These are phyloP conservation scores for Aspergillus sp. DNA, from an alignment of 2,329 filamentous ascomycete genomes.

Conservation along the genomic window DNA sequence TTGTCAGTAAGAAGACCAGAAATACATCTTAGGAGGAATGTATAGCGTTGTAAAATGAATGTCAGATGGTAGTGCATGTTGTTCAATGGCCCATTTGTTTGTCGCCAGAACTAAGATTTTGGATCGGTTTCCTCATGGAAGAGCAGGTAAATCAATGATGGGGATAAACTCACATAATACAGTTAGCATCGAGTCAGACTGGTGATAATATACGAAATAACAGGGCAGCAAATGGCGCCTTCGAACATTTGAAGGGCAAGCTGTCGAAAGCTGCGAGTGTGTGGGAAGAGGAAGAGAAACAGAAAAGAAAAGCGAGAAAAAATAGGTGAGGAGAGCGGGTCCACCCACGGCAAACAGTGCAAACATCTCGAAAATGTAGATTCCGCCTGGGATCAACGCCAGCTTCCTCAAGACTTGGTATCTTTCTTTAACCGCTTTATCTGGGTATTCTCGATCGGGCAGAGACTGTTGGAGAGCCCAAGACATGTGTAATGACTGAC, in stretches of 20 bases:
- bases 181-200: conserved; percentile 21
- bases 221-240: background rate
- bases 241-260: conserved; percentile 29
- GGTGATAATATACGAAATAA: background rate
- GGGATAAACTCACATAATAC: conserved; percentile 32
- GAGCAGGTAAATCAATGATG: conserved; percentile 9
- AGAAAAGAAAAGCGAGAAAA: conserved; percentile 26
- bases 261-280: conserved; percentile 17
- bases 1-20: conserved; percentile 18
- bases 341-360: conserved; percentile 41
- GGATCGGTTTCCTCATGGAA: conserved; percentile 57
- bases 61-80: conserved; percentile 68
- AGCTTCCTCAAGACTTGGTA: conserved; percentile 6
- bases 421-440: conserved; percentile 8
- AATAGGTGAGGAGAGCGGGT: conserved; percentile 25
- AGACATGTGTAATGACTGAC: conserved; percentile 68
- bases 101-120: conserved; percentile 59
- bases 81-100: conserved; percentile 59
- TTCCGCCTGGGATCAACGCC: conserved; percentile 32
- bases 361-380: conserved; percentile 42
- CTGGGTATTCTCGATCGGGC: conserved; percentile 13
- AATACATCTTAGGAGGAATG: conserved; percentile 2
- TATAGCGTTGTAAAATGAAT: conserved; percentile 18
- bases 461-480: conserved; percentile 15
- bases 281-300: conserved; percentile 29